These are phyloP conservation scores for Kwoniella mangroviensis DNA, from an alignment of 768 basidiomycete species.

Conservation along the genomic window DNA sequence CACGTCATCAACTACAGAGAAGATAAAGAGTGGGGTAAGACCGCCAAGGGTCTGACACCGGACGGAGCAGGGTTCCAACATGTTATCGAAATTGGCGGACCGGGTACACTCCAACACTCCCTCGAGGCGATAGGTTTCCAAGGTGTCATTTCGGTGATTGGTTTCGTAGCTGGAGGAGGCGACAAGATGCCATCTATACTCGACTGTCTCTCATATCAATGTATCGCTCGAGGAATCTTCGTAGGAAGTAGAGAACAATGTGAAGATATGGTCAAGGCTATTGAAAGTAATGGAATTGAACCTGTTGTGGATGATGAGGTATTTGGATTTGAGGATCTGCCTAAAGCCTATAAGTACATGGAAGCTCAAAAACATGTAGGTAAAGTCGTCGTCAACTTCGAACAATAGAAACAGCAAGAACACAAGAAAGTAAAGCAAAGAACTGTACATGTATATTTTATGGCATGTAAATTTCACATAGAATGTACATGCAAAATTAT, in stretches of 20 bases:
- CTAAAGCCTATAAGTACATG: conserved; percentile 64
- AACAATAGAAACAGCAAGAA: not conserved
- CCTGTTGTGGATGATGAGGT: conserved; percentile 62
- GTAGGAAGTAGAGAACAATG: conserved; percentile 19
- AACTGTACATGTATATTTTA: too few relatives aligned
- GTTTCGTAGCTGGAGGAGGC: conserved; percentile 22
- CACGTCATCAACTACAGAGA: conserved; percentile 39
- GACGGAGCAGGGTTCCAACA: conserved; percentile 33
- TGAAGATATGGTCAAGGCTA: conserved; percentile 27
- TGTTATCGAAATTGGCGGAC: conserved; percentile 37
- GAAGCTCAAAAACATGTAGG: conserved; percentile 66
- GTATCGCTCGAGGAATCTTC: conserved; percentile 26
- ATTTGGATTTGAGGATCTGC: conserved; percentile 64
- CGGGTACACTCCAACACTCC: conserved; percentile 31
- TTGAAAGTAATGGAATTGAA: conserved; percentile 16
- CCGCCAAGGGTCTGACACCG: conserved; percentile 25
- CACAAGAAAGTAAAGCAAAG: not conserved
- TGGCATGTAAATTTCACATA: too few relatives aligned
- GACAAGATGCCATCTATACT: conserved; percentile 18
- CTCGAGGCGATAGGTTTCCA: conserved; percentile 30
- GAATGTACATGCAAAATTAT: too few relatives aligned
- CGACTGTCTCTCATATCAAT: conserved; percentile 11
- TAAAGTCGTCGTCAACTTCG: conserved; percentile 63
- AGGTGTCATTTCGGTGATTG: conserved; percentile 34
- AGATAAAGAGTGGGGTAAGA: conserved; percentile 27